These are phyloP conservation scores for Bryoerythrophyllum caledonicum DNA, from an alignment of 225 moss, liverwort and hornwort species.

Conservation along the genomic window DNA sequence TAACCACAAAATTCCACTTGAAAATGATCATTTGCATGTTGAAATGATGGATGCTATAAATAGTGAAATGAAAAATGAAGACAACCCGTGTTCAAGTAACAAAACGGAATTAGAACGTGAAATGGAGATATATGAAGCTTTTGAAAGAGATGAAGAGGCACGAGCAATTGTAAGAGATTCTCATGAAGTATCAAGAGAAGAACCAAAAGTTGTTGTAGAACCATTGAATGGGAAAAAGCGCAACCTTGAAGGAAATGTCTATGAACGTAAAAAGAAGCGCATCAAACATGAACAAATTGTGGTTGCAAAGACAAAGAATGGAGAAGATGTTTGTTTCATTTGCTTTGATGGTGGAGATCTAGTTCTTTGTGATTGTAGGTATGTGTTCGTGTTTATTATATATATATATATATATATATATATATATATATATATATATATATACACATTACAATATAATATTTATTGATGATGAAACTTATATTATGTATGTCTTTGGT, in stretches of 20 bases:
- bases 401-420: no score
- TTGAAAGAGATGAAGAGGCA: conserved; percentile 68
- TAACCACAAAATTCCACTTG: neutral
- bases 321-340: conserved; percentile 96
- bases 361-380: conserved; percentile 89
- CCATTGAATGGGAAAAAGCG: conserved; percentile 64
- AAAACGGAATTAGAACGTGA: conserved; percentile 84
- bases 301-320: conserved; percentile 47
- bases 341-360: conserved; percentile 98
- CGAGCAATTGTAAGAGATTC: conserved; percentile 28
- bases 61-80: neutral
- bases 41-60: neutral
- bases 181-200: conserved; percentile 34
- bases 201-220: conserved; percentile 27
- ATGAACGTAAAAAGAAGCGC: conserved; percentile 68
- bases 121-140: conserved; percentile 90
- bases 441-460: neutral
- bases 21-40: conserved; percentile 4
- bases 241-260: conserved; percentile 48
- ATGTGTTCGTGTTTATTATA: neutral
- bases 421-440: no score
- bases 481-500: neutral
- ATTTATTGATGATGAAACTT: neutral
- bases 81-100: neutral
- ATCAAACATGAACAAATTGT: conserved; percentile 37